Conservation (phyloP, 345 rosid genomes). For the Salix arbutifolia region DNA sequence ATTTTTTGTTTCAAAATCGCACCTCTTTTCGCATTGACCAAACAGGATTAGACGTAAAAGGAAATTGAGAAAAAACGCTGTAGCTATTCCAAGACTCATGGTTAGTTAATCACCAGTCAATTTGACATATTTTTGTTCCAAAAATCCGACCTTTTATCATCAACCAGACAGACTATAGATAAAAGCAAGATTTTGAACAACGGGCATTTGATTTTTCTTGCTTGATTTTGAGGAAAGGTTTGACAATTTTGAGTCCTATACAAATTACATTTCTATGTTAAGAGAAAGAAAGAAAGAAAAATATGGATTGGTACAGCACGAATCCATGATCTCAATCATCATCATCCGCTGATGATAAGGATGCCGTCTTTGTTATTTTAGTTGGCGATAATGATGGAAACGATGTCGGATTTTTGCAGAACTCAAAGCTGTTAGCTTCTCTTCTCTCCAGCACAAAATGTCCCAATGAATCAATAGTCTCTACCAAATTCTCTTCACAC, state of each 20-base stretch:
- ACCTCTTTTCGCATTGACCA: not conserved
- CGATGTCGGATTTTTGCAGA: slow-evolving; percentile 46
- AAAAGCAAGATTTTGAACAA: not conserved
- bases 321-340: slow-evolving; percentile 16
- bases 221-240: not conserved
- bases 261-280: slow-evolving; percentile 18
- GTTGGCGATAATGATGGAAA: slow-evolving; percentile 8
- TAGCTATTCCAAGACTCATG: not conserved
- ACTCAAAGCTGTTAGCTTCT: slow-evolving; percentile 23
- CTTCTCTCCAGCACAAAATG: slow-evolving; percentile 46
- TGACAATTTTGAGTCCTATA: slow-evolving; percentile 7
- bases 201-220: slow-evolving; percentile 1
- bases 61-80: not conserved
- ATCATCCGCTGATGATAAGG: slow-evolving; percentile 17
- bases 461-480: slow-evolving; percentile 49
- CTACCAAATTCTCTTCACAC: slow-evolving; percentile 62
- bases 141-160: slow-evolving; percentile 6
- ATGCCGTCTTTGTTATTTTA: slow-evolving; percentile 13
- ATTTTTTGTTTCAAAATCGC: not conserved
- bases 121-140: not conserved
- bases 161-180: not conserved
- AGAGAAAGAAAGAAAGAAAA: not conserved
- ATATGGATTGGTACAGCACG: slow-evolving; percentile 13
- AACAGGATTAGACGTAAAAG: not conserved
- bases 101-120: not conserved